Base-by-base conservation (phyloP, 257 asterid genomes). In the Solanum appendiculatum region DNA sequence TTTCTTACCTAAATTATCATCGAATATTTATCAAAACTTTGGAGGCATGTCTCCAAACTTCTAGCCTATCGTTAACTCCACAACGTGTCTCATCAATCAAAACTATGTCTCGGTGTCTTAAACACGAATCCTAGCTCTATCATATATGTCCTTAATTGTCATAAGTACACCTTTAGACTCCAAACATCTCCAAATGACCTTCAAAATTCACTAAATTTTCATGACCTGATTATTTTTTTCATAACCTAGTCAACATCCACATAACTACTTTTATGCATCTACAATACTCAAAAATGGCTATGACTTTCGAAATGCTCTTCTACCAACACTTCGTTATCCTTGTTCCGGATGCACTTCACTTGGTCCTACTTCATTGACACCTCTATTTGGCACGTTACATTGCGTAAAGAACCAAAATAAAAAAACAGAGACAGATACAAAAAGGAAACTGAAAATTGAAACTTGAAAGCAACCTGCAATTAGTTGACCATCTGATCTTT, bases 401-500 rank as follows among this genome's bases (percentile, higher is more conserved):
- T 25, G 44, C 33, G 63, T 64, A 84, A 37, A 84, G 86, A 64
- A 84, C 16, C 3, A 11, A n/a, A 73, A n/a, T 1, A 21, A 39
- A 42, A 14, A 63, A 3, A 84, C 8, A 25, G 16, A 44, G 25
- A 44, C 0, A 16, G 29, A 48, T 15, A 81, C 64, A 48, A 48
- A 73, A 72, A 37, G 51, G 51, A 34, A 81, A 81, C 44, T 48
- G 85, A 75, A 75, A 75, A n/a, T 40, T 75, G 36, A 18, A 48
- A 46, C 85, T 29, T 80, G 85, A 29, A 80, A 46, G 85, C 18
- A 80, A 80, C 12, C 66, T 1, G 15, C 11, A 29, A 48, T 81
- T 48, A 81, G 68, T 81, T 81, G 85, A 81, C 85, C 69, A 75
- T 21, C 25, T 37, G 8, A n/a, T 46, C 68, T 46, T 46, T 48